A percentile compares a stretch with the other conserved stretches of the same genome.
Evolutionary conservation across 257 asterid genomes (phyloP).

Genomic region (Oldenlandia corymbosa): DNA sequence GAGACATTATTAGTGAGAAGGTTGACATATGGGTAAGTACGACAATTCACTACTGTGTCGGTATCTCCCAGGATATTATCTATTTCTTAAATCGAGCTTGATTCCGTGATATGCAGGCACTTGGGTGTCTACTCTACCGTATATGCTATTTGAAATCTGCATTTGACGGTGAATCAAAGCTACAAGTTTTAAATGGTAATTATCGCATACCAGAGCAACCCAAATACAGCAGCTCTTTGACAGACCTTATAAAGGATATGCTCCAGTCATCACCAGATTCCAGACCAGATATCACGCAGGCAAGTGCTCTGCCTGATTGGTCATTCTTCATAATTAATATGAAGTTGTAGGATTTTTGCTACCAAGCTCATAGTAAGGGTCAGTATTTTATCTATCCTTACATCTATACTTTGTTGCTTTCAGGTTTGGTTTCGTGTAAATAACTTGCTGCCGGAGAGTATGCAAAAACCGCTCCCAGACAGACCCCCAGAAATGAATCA

Average conservation of each 20-base stretch:
- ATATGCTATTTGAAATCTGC: conserved; percentile 91
- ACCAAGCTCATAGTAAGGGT: conserved; percentile 58
- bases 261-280: conserved; percentile 82
- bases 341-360: conserved; percentile 66
- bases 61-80: not conserved
- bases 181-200: conserved; percentile 89
- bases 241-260: conserved; percentile 71
- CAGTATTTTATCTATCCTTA: conserved; percentile 28
- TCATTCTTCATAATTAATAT: conserved; percentile 76
- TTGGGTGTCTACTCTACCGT: conserved; percentile 94
- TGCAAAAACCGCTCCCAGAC: conserved; percentile 83
- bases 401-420: conserved; percentile 27
- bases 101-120: conserved; percentile 54
- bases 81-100: not conserved
- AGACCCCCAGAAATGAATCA: conserved; percentile 67
- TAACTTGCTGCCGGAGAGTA: conserved; percentile 64
- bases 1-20: conserved; percentile 84
- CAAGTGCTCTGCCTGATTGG: conserved; percentile 93
- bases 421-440: conserved; percentile 99
- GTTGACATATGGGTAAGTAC: conserved; percentile 97
- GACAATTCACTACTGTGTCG: not conserved
- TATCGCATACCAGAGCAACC: conserved; percentile 92
- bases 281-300: conserved; percentile 99
- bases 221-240: conserved; percentile 62
- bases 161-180: conserved; percentile 98